Base-by-base conservation (phyloP, 1,139 yeast genomes). In the Suhomyces bribrorum region DNA sequence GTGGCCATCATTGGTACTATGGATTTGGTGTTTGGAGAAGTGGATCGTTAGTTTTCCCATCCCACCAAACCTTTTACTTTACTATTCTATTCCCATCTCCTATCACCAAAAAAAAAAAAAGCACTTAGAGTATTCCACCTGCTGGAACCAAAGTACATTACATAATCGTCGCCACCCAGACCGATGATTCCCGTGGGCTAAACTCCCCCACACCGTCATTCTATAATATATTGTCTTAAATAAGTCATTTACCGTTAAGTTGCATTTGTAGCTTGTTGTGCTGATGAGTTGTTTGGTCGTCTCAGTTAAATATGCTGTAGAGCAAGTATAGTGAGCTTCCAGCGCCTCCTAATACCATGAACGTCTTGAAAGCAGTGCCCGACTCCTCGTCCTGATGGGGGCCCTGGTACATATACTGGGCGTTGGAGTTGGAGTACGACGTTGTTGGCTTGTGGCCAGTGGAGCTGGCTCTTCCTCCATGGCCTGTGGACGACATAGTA, bases 1-100 rank as follows among this genome's bases (percentile, higher is more conserved):
- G 96, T 87, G 43, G 95, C 96, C 46, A 87, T 87, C 61, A 86
- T 87, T 59, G 96, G 96, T 73, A 87, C 95, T 46, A 86, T 87
- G 95, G 96, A 87, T 73, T 80, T 87, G 65, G 96, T 87, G 64
- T 87, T 87, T 63, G 95, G 95, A 57, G 96, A 87, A 67, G 95
- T 87, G 53, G 95, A 87, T 72, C 89, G 95, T 70, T 87, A 71
- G n/a, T n/a, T n/a, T n/a, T n/a, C n/a, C n/a, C n/a, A n/a, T n/a
- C n/a, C n/a, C n/a, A n/a, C n/a, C n/a, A n/a, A n/a, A n/a, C n/a
- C n/a, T n/a, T n/a, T n/a, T n/a, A n/a, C n/a, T n/a, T n/a, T n/a
- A n/a, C 23, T n/a, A 4, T n/a, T 5, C 23, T n/a, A 20, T 20
- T 20, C 23, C 23, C n/a, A n/a, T n/a, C n/a, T n/a, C 23, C 23